phyloP scores from a whole-genome alignment of 495 filamentous ascomycete species.

The Hypoxylon rickii region DNA sequence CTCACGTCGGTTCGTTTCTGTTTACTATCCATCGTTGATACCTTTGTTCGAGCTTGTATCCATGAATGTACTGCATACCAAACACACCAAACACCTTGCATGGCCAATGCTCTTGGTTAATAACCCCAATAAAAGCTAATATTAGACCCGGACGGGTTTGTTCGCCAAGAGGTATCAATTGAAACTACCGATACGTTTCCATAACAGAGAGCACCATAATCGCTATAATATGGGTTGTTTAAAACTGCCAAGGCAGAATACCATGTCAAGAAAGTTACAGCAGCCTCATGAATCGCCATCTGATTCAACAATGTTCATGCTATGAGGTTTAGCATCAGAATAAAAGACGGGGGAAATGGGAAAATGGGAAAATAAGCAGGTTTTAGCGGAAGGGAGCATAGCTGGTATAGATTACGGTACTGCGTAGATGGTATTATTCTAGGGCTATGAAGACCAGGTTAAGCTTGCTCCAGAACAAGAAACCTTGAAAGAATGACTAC shows the following conservation, averaged over 20 bases:
- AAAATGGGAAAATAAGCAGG: background rate
- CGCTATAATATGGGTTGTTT: conserved; percentile 4
- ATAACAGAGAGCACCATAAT: no score
- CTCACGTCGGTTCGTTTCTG: conserved; percentile 2
- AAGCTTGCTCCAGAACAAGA: no score
- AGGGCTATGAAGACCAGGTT: no score
- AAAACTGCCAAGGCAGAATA: conserved; percentile 22
- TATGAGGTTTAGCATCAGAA: conserved; percentile 16
- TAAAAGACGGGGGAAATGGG: no score
- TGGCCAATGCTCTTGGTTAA: background rate
- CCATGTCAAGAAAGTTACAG: no score
- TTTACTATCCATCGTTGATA: background rate
- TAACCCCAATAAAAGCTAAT: background rate
- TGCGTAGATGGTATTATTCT: no score
- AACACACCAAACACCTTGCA: no score
- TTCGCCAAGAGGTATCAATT: background rate
- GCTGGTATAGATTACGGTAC: no score
- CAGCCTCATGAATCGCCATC: no score
- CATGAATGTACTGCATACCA: background rate
- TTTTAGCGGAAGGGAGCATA: background rate
- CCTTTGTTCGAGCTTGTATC: background rate
- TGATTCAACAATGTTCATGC: conserved; percentile 11
- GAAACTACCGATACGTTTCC: background rate
- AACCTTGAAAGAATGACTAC: no score
- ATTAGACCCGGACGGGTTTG: background rate